Percentiles rank a stretch among this genome's conserved stretches.
These are phyloP conservation scores for Parastagonospora avenae DNA, from an alignment of 2,329 filamentous ascomycete species.

Conservation along the genomic window DNA sequence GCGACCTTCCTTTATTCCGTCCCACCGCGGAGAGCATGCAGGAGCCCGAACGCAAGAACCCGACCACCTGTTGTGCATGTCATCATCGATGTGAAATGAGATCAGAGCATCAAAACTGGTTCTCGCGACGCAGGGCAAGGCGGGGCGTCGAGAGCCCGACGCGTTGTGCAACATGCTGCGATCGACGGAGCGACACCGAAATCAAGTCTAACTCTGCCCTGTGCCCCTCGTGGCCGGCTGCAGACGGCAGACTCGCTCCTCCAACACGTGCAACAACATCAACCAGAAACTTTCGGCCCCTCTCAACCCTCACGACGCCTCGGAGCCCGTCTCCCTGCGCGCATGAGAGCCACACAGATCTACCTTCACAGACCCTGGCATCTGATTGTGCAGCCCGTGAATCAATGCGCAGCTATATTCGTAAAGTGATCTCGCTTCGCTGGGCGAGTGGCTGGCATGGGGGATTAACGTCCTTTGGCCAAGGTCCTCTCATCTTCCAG, in stretches of 20 bases:
- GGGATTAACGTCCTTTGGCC: conserved; percentile 16
- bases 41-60: neutral
- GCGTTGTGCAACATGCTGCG: conserved; percentile 22
- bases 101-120: conserved; percentile 3
- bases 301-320: neutral
- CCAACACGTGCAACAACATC: neutral
- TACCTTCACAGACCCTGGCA: conserved; percentile 7
- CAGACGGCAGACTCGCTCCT: neutral
- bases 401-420: conserved; percentile 11
- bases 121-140: conserved; percentile 22
- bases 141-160: conserved; percentile 25
- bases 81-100: conserved; percentile 16
- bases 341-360: neutral
- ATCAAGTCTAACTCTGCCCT: conserved; percentile 7
- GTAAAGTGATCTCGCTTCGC: conserved; percentile 14
- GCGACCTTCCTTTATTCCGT: conserved; percentile 2
- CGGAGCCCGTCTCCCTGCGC: too few relatives aligned
- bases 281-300: conserved; percentile 14
- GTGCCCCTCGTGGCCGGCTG: neutral
- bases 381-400: conserved; percentile 1
- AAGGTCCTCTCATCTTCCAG: conserved; percentile 36
- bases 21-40: neutral
- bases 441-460: conserved; percentile 18
- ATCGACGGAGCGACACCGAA: conserved; percentile 24
- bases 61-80: conserved; percentile 11